Evolutionary conservation across 225 moss, liverwort and hornwort species (phyloP).

Genomic region (Pseudoscleropodium purum): DNA sequence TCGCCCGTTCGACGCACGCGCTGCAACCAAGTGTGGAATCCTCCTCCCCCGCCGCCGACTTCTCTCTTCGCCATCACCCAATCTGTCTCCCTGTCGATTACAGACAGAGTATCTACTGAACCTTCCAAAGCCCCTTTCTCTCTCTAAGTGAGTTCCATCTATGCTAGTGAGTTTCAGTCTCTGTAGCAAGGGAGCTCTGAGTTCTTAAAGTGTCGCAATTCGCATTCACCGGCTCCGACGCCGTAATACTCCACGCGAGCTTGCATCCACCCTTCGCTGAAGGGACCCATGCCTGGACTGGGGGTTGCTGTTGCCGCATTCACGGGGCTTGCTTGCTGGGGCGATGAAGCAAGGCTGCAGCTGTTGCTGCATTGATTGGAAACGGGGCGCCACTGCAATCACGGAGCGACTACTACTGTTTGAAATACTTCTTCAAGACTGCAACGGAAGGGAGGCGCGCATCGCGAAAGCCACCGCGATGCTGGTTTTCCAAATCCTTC

Average conservation of each 20-base stretch:
- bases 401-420: not conserved
- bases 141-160: not conserved
- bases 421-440: too few species aligned
- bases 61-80: conserved; percentile 52
- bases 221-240: not conserved
- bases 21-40: conserved; percentile 71
- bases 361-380: not conserved
- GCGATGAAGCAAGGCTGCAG: not conserved
- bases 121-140: not conserved
- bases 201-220: not conserved
- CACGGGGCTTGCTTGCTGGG: not conserved
- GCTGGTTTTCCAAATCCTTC: not conserved
- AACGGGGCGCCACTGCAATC: not conserved
- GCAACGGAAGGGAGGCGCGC: not conserved
- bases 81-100: not conserved
- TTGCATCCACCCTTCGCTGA: not conserved
- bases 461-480: not conserved
- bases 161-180: not conserved
- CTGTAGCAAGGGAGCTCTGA: not conserved
- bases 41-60: not conserved
- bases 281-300: not conserved
- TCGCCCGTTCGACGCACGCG: conserved; percentile 79
- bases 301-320: not conserved
- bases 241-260: not conserved
- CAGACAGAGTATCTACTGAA: not conserved